Conservation (phyloP, 345 rosid genomes). For the Rhizophora apiculata region DNA sequence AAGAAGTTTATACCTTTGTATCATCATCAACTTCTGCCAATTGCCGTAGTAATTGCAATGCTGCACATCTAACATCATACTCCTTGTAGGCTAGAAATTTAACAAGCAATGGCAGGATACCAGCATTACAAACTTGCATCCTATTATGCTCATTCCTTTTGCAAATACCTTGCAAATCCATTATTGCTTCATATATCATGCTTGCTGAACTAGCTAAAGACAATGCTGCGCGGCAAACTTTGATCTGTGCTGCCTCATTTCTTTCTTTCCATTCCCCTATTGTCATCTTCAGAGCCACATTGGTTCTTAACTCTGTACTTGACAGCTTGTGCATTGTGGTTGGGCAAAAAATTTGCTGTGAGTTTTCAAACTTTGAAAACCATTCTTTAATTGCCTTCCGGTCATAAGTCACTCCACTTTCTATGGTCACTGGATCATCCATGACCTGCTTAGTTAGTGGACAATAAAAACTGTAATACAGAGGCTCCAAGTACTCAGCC, state of each 20-base stretch:
- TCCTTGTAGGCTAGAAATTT: constrained; percentile 48
- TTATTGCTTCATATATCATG: constrained; percentile 68
- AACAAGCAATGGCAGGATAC: constrained; percentile 56
- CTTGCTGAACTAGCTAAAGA: constrained; percentile 60
- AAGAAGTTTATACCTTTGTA: constrained; percentile 51
- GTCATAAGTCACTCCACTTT: constrained; percentile 79
- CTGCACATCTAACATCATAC: constrained; percentile 52
- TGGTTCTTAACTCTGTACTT: constrained; percentile 39
- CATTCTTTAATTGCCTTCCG: constrained; percentile 59
- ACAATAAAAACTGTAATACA: constrained; percentile 74
- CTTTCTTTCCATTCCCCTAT: constrained; percentile 82
- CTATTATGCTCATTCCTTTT: constrained; percentile 44
- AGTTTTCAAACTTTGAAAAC: constrained; percentile 44
- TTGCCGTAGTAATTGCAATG: constrained; percentile 47
- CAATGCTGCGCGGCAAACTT: constrained; percentile 64
- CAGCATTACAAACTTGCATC: constrained; percentile 49
- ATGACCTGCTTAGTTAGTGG: constrained; percentile 74
- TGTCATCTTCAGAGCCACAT: constrained; percentile 59
- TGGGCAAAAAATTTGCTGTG: constrained; percentile 57
- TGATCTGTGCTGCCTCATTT: constrained; percentile 67
- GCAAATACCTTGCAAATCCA: constrained; percentile 60
- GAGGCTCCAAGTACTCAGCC: constrained; percentile 63
- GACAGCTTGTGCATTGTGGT: constrained; percentile 45
- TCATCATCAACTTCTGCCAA: constrained; percentile 54
- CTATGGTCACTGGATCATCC: constrained; percentile 84